Conservation (phyloP, 2,329 filamentous ascomycete genomes). For the Aureobasidium mangrovei region DNA sequence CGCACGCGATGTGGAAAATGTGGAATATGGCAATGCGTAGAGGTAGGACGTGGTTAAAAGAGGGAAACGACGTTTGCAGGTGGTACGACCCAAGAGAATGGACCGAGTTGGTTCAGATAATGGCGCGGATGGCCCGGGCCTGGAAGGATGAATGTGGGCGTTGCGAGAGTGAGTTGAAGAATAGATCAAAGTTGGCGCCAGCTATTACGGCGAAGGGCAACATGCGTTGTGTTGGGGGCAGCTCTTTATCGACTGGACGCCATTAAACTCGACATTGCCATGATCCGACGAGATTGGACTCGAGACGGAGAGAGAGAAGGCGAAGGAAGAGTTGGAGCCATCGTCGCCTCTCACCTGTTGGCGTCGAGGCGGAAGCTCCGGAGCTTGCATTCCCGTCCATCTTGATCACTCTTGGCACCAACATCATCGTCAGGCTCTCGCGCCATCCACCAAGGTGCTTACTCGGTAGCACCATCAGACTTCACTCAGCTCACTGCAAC, state of each 20-base stretch:
- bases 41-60: neutral
- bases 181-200: neutral
- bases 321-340: no score
- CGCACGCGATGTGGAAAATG: neutral
- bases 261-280: no score
- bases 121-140: neutral
- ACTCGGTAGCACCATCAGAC: neutral
- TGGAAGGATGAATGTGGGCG: neutral
- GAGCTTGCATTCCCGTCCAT: no score
- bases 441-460: constrained; percentile 2
- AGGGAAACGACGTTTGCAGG: neutral
- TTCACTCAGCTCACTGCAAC: neutral
- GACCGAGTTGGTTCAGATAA: neutral
- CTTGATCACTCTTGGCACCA: neutral
- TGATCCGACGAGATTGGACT: no score
- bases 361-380: no score
- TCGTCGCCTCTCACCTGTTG: no score
- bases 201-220: no score
- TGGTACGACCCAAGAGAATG: neutral
- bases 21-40: neutral
- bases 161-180: neutral
- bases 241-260: no score
- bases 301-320: no score
- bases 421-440: neutral
- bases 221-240: no score